Evolutionary conservation across 495 filamentous ascomycete genomes (phyloP), one percentile per base, ranked within the genome.

Genomic region (Parathielavia hyrcaniae): DNA sequence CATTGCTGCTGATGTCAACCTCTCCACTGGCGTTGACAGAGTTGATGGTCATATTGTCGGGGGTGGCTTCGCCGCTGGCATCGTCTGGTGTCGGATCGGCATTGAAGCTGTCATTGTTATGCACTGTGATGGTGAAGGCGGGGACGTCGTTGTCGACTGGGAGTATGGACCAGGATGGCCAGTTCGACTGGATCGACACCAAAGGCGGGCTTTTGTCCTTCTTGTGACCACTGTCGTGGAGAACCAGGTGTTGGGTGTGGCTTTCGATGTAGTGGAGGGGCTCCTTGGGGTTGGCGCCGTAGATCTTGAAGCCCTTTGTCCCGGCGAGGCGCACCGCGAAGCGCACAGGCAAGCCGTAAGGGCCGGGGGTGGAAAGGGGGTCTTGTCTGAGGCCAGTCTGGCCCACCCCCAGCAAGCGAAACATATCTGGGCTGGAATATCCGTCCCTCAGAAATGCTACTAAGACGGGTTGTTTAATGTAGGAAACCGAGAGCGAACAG

Each of bases 281-380:
- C 32, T 53, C 22, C 11, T 41, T 39, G 32, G 19, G 41, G 23
- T 43, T 19, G 34, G 32, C 34, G 16, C 35, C 47, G n/a, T 45
- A 45, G 12, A 57, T 41, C 19, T 61, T 57, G 41, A 57, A 49
- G 1, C 39, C 48, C 36, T 34, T 38, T 2, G 7, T 11, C n/a
- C 49, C 54, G 30, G 47, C 43, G 0, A 10, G 16, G 30, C 40
- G 47, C n/a, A 61, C 53, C 2, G 32, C 43, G 40, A 56, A 61
- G 34, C 59, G 59, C 20, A 53, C 36, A 1, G 59, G 59, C 30
- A 53, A 57, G 32, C 54, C 54, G 7, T 61, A 40, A 13, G 58
- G 58, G 9, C 58, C 53, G 12, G 38, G 44, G 8, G 41, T 36
- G 13, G 30, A 41, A 5, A 39, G 45, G 34, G 44, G 45, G 49